Evolutionary conservation across 768 basidiomycete species (phyloP).

Genomic region (Boletus tomentosulus): DNA sequence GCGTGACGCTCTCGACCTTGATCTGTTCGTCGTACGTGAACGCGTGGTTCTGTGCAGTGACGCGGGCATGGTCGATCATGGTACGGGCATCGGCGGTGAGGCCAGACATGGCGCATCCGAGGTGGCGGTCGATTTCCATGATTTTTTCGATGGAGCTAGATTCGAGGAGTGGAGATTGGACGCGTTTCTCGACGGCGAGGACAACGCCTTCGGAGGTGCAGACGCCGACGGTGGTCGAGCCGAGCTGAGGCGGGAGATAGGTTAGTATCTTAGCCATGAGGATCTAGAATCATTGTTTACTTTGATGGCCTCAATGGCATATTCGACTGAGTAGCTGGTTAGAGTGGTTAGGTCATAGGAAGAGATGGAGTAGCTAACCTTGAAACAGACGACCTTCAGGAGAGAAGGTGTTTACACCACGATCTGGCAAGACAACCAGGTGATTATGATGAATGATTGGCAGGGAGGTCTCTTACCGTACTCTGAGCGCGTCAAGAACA

Average conservation of each 20-base stretch:
- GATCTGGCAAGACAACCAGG: conserved; percentile 47
- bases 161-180: conserved; percentile 94
- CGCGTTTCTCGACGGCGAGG: conserved; percentile 97
- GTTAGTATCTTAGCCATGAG: conserved; percentile 1
- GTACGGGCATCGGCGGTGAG: conserved; percentile 97
- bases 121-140: conserved; percentile 97
- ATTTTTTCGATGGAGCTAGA: conserved; percentile 97
- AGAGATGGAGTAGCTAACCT: conserved; percentile 49
- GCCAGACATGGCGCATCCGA: conserved; percentile 97
- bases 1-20: conserved; percentile 96
- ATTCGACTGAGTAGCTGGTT: conserved; percentile 68
- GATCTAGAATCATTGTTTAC: conserved; percentile 36
- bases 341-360: conserved; percentile 7
- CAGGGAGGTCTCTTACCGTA: conserved; percentile 52
- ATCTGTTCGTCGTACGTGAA: conserved; percentile 98
- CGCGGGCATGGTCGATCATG: conserved; percentile 99
- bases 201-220: conserved; percentile 87
- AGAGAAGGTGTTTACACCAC: conserved; percentile 98
- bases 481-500: conserved; percentile 96
- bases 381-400: conserved; percentile 98
- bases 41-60: conserved; percentile 90
- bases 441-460: background rate
- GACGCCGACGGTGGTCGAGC: conserved; percentile 96
- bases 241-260: conserved; percentile 55
- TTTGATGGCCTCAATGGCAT: conserved; percentile 99